phyloP scores from a whole-genome alignment of 352 stramenopile genomes.

The Salisapilia sapeloensis region DNA sequence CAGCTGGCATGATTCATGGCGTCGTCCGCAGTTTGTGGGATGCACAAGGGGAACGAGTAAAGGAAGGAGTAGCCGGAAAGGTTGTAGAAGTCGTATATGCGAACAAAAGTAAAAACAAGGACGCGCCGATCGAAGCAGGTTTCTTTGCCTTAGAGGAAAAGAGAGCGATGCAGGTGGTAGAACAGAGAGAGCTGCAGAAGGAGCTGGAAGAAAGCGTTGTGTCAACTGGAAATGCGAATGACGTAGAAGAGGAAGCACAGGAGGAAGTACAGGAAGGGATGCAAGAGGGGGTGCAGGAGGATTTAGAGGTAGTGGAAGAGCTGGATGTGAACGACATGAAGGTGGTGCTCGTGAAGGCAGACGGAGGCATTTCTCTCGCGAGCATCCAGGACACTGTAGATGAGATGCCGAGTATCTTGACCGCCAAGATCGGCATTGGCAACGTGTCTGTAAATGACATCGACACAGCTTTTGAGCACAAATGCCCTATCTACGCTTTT shows the following conservation, averaged over 20 bases:
- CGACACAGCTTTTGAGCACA: constrained; percentile 57
- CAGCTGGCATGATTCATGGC: constrained; percentile 75
- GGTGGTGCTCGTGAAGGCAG: constrained; percentile 67
- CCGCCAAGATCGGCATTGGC: constrained; percentile 58
- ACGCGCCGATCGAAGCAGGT: constrained; percentile 62
- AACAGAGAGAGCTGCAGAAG: constrained; percentile 27
- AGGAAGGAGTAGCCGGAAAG: constrained; percentile 38
- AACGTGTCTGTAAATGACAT: constrained; percentile 65
- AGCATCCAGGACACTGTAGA: constrained; percentile 77
- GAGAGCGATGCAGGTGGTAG: constrained; percentile 47
- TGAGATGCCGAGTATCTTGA: constrained; percentile 28
- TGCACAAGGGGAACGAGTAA: constrained; percentile 23
- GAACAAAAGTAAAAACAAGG: constrained; percentile 70
- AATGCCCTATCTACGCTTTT: constrained; percentile 75
- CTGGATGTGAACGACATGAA: constrained; percentile 25
- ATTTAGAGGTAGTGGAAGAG: constrained; percentile 14
- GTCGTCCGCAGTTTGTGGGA: constrained; percentile 43
- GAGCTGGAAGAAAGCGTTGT: background rate
- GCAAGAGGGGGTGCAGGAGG: constrained; percentile 1
- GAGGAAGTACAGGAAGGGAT: constrained; percentile 2
- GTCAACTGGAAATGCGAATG: constrained; percentile 1
- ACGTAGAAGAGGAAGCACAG: constrained; percentile 5
- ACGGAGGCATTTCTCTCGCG: constrained; percentile 54
- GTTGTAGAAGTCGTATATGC: constrained; percentile 70
- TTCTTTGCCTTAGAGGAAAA: constrained; percentile 56